Base-by-base conservation (phyloP, 768 basidiomycete species). In the Boletus reticuloceps region DNA sequence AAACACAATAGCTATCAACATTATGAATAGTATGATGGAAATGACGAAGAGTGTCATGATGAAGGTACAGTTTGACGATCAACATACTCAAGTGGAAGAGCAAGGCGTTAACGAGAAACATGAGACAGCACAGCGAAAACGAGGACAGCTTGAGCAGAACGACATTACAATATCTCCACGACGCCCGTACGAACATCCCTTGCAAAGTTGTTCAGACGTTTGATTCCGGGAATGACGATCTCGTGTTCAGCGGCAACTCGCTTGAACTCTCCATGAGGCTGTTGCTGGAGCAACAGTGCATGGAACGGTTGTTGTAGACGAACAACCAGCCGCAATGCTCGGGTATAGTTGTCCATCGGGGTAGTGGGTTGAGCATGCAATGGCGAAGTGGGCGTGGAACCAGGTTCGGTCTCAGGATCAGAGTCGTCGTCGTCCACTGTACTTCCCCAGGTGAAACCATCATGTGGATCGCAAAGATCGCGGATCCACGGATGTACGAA, bases 401-500 rank as follows among this genome's bases (percentile, higher is more conserved):
- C 27, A 12, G 19, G 4, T 17, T 34, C 32, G 5, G 17, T 29
- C 48, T 32, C 29, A 7, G 3, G n/a, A n/a, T 38, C 43, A 19
- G 34, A 37, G 3, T 46, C 34, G 8, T 42, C 31, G 9, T n/a
- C 42, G 6, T 37, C 34, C 12, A 10, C 25, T 7, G 13, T 16
- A 11, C n/a, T 11, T 29, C 22, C 43, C 43, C 32, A 38, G 11
- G 9, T 6, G 6, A 52, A 34, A 4, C 43, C 43, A n/a, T 44
- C 43, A 1, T 27, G 48, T 9, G 54, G 53, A 45, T 52, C 49
- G 16, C 27, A n/a, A 8, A 45, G 17, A 9, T 40, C 39, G 9
- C 42, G 56, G 25, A 53, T 31, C 51, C 56, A 53, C 12, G 56
- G 56, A 39, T 50, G 44, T 13, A 58, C 53, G n/a, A n/a, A 55